These are phyloP conservation scores for Cicer yamashitae DNA, from an alignment of 306 rosid species.

Conservation along the genomic window DNA sequence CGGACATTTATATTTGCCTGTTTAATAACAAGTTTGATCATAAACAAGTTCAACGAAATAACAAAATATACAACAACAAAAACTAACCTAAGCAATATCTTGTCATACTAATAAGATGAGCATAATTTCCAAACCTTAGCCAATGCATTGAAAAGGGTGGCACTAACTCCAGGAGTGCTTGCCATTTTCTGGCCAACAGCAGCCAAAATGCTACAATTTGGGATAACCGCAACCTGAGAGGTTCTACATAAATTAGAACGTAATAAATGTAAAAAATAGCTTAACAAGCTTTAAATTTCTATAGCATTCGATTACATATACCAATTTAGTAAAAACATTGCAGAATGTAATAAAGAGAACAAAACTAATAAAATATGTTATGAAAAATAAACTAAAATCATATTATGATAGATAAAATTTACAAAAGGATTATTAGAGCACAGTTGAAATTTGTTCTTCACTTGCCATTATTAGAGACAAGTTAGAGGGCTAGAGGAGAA, in stretches of 20 bases:
- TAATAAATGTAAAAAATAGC: slow-evolving; percentile 30
- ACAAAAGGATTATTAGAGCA: not conserved
- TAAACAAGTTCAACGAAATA: slow-evolving; percentile 21
- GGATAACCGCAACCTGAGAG: slow-evolving; percentile 85
- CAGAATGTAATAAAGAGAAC: too few species aligned
- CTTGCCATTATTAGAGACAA: not conserved
- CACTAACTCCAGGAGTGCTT: slow-evolving; percentile 99
- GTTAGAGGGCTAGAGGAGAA: not conserved
- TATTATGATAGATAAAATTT: not conserved
- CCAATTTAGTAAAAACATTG: not conserved
- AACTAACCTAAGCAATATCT: slow-evolving; percentile 13
- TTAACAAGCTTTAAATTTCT: slow-evolving; percentile 21
- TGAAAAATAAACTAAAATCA: not conserved
- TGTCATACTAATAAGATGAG: slow-evolving; percentile 25
- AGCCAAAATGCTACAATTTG: slow-evolving; percentile 97
- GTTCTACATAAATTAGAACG: slow-evolving; percentile 36
- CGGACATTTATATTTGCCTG: slow-evolving; percentile 98
- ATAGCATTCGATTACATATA: slow-evolving; percentile 28
- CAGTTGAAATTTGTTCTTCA: not conserved
- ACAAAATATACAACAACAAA: slow-evolving; percentile 13
- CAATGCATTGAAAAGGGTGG: slow-evolving; percentile 93
- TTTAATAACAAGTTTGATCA: slow-evolving; percentile 45
- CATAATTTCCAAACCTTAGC: slow-evolving; percentile 76
- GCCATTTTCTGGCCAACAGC: slow-evolving; percentile 99
- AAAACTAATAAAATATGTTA: too few species aligned